These are phyloP conservation scores for Debaryomyces castellii DNA, from an alignment of 805 yeast species.

Conservation along the genomic window DNA sequence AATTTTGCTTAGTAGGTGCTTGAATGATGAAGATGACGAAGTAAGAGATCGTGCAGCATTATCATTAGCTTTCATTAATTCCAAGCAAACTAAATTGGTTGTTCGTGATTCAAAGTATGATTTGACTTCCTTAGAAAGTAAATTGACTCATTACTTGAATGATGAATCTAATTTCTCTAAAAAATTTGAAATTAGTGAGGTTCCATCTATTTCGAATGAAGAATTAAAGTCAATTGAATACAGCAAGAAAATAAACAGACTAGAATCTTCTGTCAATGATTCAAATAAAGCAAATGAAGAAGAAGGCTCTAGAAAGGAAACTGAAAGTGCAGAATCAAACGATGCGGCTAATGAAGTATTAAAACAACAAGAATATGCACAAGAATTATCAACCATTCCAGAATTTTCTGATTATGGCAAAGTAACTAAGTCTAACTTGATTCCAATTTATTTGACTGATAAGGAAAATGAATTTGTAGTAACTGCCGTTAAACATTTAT, in stretches of 20 bases:
- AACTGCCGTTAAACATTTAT: constrained; percentile 78
- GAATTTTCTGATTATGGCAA: constrained; percentile 75
- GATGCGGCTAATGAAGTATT: constrained; percentile 29
- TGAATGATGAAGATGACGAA: constrained; percentile 90
- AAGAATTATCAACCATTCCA: constrained; percentile 67
- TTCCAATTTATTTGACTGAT: constrained; percentile 73
- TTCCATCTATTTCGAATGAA: constrained; percentile 67
- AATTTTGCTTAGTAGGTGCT: constrained; percentile 76
- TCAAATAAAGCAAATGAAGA: constrained; percentile 16
- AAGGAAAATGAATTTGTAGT: constrained; percentile 92
- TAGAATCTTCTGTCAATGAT: constrained; percentile 25
- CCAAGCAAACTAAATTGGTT: constrained; percentile 45
- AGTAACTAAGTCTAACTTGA: constrained; percentile 66
- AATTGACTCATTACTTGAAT: constrained; percentile 69
- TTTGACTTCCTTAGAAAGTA: constrained; percentile 73
- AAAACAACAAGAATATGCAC: constrained; percentile 64
- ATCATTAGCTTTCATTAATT: constrained; percentile 63
- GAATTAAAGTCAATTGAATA: constrained; percentile 66
- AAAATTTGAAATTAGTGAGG: constrained; percentile 69
- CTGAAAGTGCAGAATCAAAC: constrained; percentile 11
- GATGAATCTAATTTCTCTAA: constrained; percentile 46
- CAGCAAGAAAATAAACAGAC: constrained; percentile 47
- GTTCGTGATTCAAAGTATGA: constrained; percentile 70
- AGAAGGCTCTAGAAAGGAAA: constrained; percentile 20
- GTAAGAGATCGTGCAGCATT: constrained; percentile 96